Conservation (phyloP, 768 basidiomycete species). For the Boletus edulis region DNA sequence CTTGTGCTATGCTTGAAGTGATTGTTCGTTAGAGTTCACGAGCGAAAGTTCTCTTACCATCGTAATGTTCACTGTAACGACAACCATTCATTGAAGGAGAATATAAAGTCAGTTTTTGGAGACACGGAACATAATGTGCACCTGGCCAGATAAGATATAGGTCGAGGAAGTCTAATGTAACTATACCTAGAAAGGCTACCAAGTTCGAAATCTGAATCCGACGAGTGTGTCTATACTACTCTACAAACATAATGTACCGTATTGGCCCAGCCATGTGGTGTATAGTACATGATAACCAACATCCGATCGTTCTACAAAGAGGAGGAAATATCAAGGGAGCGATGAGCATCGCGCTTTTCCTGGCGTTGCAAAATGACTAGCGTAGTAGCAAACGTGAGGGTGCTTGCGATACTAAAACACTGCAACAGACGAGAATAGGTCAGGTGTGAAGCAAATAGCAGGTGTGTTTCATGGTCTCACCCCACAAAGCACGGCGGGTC, state of each 20-base stretch:
- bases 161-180: neutral
- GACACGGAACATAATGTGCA: no score
- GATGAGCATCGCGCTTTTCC: neutral
- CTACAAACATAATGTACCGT: neutral
- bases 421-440: neutral
- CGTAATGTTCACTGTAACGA: slow-evolving; percentile 7
- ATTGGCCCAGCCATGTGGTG: neutral
- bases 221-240: neutral
- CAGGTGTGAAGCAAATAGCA: neutral
- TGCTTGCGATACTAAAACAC: slow-evolving; percentile 18
- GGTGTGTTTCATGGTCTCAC: slow-evolving; percentile 15
- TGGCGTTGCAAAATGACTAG: slow-evolving; percentile 7
- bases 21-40: neutral
- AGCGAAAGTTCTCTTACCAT: neutral
- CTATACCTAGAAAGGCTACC: neutral
- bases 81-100: neutral
- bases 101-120: neutral
- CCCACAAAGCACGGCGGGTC: slow-evolving; percentile 51
- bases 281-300: neutral
- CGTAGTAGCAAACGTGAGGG: slow-evolving; percentile 10
- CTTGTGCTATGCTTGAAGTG: slow-evolving; percentile 35
- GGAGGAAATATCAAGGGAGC: neutral
- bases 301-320: neutral
- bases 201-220: neutral
- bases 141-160: no score